phyloP scores from a whole-genome alignment of 2,329 filamentous ascomycete genomes.

The Pestalotiopsis sp. region DNA sequence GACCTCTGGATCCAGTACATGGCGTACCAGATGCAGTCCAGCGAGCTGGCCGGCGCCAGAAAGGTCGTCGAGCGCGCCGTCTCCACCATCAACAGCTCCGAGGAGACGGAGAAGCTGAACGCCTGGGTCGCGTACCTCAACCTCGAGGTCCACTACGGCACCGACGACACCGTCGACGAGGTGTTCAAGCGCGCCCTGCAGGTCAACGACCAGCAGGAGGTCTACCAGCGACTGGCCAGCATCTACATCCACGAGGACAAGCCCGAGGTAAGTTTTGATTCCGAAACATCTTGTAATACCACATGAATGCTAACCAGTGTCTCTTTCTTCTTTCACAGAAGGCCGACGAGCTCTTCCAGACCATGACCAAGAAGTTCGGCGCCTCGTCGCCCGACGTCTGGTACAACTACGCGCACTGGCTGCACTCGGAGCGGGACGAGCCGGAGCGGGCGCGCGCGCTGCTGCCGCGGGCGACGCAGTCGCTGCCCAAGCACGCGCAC shows the following conservation, averaged over 20 bases:
- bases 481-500: constrained; percentile 69
- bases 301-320: constrained; percentile 27
- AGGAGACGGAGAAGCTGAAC: constrained; percentile 91
- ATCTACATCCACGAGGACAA: constrained; percentile 95
- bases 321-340: constrained; percentile 56
- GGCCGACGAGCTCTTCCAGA: constrained; percentile 86
- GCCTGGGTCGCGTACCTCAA: constrained; percentile 95
- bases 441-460: constrained; percentile 78
- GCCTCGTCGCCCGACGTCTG: constrained; percentile 79
- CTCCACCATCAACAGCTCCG: constrained; percentile 85
- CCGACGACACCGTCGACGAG: constrained; percentile 78
- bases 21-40: constrained; percentile 95
- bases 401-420: constrained; percentile 93
- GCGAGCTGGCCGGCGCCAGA: constrained; percentile 84
- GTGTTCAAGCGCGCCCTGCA: constrained; percentile 92
- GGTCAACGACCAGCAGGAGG: constrained; percentile 89
- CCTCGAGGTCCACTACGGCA: constrained; percentile 88
- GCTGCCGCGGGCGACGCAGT: constrained; percentile 82
- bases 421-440: constrained; percentile 73
- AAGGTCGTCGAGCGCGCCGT: constrained; percentile 90
- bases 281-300: background rate
- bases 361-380: constrained; percentile 87
- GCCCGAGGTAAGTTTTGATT: constrained; percentile 64
- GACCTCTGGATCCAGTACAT: constrained; percentile 96
- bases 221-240: constrained; percentile 86